Percentiles rank a stretch among this genome's conserved stretches.
Evolutionary conservation across 1,284 basidiomycete genomes (phyloP).

Genomic region (Marasmius tenuissimus): DNA sequence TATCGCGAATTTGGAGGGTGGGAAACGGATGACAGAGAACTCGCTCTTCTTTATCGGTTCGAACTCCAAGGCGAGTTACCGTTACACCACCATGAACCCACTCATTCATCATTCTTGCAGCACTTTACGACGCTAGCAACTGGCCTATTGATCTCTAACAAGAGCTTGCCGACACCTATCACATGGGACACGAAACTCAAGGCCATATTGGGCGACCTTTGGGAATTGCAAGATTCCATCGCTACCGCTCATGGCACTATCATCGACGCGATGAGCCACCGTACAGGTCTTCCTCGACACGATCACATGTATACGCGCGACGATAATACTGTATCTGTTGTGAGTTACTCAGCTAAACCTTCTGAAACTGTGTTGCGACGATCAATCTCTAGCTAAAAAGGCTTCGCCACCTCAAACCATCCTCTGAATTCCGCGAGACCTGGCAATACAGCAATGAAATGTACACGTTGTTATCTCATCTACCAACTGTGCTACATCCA

Average conservation of each 20-base stretch:
- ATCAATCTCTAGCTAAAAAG: neutral
- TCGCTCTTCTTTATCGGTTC: constrained; percentile 9
- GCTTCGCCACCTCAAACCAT: constrained; percentile 17
- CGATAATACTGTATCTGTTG: constrained; percentile 16
- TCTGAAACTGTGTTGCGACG: neutral
- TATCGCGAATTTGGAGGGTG: neutral
- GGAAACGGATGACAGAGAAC: constrained; percentile 1
- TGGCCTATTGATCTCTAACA: constrained; percentile 22
- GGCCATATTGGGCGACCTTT: constrained; percentile 18
- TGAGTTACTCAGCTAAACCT: constrained; percentile 1
- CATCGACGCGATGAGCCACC: constrained; percentile 23
- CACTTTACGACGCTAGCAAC: constrained; percentile 20
- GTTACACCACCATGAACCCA: constrained; percentile 19
- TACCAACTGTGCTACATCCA: constrained; percentile 14
- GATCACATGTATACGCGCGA: constrained; percentile 19
- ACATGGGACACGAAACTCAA: constrained; percentile 21
- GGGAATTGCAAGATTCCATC: constrained; percentile 19
- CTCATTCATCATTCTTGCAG: constrained; percentile 32
- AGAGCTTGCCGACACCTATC: constrained; percentile 17
- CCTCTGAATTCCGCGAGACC: constrained; percentile 19
- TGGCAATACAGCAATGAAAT: constrained; percentile 21
- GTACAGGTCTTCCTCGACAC: constrained; percentile 24
- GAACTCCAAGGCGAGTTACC: constrained; percentile 9
- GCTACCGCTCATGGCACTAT: constrained; percentile 19
- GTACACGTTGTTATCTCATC: constrained; percentile 19